phyloP scores from a whole-genome alignment of 768 basidiomycete genomes.

The Sarcodon aspratus region DNA sequence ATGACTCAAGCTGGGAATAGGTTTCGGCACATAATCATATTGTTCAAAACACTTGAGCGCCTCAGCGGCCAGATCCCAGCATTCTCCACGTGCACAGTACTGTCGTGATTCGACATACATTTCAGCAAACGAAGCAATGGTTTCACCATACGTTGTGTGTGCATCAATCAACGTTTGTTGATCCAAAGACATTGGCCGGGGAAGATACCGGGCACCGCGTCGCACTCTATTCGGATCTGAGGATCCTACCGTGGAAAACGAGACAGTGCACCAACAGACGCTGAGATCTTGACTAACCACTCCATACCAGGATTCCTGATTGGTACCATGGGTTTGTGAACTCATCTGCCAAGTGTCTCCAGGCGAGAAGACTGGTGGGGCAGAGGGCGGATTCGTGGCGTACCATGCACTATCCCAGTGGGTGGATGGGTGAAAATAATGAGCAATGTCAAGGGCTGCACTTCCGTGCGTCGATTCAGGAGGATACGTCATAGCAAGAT shows the following conservation, averaged over 20 bases:
- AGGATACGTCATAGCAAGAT: constrained; percentile 21
- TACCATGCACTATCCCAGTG: constrained; percentile 34
- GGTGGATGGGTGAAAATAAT: constrained; percentile 30
- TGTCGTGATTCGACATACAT: constrained; percentile 28
- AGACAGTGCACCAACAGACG: constrained; percentile 34
- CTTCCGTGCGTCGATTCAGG: constrained; percentile 21
- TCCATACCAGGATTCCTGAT: constrained; percentile 23
- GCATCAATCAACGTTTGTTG: constrained; percentile 26
- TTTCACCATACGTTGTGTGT: constrained; percentile 36
- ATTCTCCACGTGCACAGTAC: constrained; percentile 40
- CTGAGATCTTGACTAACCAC: constrained; percentile 38
- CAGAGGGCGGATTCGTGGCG: constrained; percentile 9
- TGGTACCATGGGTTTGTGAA: constrained; percentile 13
- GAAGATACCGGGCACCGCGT: constrained; percentile 27
- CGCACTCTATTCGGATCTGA: constrained; percentile 19
- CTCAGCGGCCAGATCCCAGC: constrained; percentile 47
- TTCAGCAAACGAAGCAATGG: constrained; percentile 36
- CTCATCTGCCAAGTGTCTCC: constrained; percentile 7
- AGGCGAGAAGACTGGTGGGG: constrained; percentile 22
- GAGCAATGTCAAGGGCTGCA: constrained; percentile 30
- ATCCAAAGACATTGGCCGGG: constrained; percentile 24
- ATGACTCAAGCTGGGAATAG: constrained; percentile 34
- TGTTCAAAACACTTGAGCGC: constrained; percentile 31
- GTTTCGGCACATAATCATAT: constrained; percentile 30
- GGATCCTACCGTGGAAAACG: constrained; percentile 19